Conservation (phyloP, 768 basidiomycete genomes). For the Suillus clintonianus region DNA sequence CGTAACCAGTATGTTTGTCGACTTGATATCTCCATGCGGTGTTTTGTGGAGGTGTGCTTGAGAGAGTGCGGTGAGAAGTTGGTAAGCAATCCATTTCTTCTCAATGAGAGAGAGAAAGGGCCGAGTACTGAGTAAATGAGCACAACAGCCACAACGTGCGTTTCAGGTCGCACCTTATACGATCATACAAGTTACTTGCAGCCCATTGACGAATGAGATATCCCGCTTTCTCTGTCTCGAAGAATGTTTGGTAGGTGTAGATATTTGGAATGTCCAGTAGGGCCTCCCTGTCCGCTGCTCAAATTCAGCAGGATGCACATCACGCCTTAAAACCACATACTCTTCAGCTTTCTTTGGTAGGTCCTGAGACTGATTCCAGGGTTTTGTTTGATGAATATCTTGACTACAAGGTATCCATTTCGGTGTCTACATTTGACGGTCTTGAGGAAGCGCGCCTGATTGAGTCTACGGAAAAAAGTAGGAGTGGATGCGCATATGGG, state of each 20-base stretch:
- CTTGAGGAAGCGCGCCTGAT: slow-evolving; percentile 51
- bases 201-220: slow-evolving; percentile 95
- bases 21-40: slow-evolving; percentile 98
- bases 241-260: slow-evolving; percentile 84
- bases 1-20: slow-evolving; percentile 93
- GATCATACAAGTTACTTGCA: slow-evolving; percentile 92
- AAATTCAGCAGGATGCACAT: background rate
- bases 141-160: slow-evolving; percentile 1
- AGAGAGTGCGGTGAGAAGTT: slow-evolving; percentile 81
- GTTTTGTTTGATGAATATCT: slow-evolving; percentile 96
- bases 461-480: slow-evolving; percentile 18
- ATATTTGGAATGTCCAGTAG: slow-evolving; percentile 85
- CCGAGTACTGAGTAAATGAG: slow-evolving; percentile 65
- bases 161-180: slow-evolving; percentile 77
- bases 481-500: background rate
- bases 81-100: slow-evolving; percentile 98
- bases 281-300: slow-evolving; percentile 80
- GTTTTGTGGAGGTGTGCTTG: slow-evolving; percentile 83
- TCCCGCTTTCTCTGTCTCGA: slow-evolving; percentile 95
- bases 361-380: slow-evolving; percentile 75
- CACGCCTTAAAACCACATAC: slow-evolving; percentile 38
- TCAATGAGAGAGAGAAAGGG: slow-evolving; percentile 90
- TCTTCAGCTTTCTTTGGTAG: slow-evolving; percentile 77
- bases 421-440: slow-evolving; percentile 86
- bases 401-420: slow-evolving; percentile 84